phyloP scores from a whole-genome alignment of 805 yeast species.

The Metschnikowia sp. region DNA sequence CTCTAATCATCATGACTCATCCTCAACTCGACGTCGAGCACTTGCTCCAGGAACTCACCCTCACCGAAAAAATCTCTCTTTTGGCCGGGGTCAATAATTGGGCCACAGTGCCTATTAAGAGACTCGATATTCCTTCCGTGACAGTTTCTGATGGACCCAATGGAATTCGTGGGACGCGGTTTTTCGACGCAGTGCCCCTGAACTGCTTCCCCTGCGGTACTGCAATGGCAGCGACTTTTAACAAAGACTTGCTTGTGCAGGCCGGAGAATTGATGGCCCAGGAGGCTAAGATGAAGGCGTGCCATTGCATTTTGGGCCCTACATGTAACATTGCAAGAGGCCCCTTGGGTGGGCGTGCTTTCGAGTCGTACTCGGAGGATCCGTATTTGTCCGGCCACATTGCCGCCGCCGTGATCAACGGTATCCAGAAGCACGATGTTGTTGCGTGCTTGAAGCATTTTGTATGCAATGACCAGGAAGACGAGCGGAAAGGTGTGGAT shows the following conservation, averaged over 20 bases:
- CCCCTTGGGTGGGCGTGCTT: slow-evolving; percentile 61
- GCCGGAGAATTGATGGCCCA: slow-evolving; percentile 52
- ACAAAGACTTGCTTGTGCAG: slow-evolving; percentile 44
- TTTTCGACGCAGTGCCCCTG: slow-evolving; percentile 50
- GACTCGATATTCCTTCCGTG: slow-evolving; percentile 18
- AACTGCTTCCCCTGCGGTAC: slow-evolving; percentile 64
- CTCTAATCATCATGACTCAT: slow-evolving; percentile 2
- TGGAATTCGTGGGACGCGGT: slow-evolving; percentile 58
- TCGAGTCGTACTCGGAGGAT: slow-evolving; percentile 62
- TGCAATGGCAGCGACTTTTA: slow-evolving; percentile 55
- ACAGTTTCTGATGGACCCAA: slow-evolving; percentile 54
- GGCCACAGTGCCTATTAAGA: slow-evolving; percentile 12
- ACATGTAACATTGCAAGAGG: slow-evolving; percentile 51
- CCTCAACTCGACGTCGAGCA: slow-evolving; percentile 27
- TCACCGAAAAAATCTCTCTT: slow-evolving; percentile 34
- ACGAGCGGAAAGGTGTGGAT: slow-evolving; percentile 48
- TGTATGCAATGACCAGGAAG: slow-evolving; percentile 62
- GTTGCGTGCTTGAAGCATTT: slow-evolving; percentile 61
- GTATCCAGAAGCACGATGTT: slow-evolving; percentile 50
- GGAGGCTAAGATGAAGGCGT: slow-evolving; percentile 54
- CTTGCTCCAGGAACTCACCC: slow-evolving; percentile 28
- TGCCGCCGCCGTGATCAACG: slow-evolving; percentile 49
- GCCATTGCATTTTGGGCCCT: slow-evolving; percentile 43
- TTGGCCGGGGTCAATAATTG: slow-evolving; percentile 29
- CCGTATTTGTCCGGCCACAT: slow-evolving; percentile 47